These are phyloP conservation scores for Ogataea ganodermae DNA, from an alignment of 805 yeast species.

Conservation along the genomic window DNA sequence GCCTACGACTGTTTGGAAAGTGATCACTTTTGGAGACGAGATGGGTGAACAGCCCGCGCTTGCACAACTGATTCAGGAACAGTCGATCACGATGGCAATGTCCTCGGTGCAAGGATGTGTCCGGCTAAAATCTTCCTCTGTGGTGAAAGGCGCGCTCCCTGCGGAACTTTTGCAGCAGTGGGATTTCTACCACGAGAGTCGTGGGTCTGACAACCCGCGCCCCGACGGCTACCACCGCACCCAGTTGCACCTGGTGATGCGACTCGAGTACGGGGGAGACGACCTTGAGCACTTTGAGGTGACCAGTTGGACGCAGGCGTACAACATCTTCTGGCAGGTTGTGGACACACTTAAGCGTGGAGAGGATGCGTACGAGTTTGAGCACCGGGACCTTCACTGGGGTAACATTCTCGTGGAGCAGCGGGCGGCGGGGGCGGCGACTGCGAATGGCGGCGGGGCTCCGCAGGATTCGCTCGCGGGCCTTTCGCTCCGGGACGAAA, in stretches of 20 bases:
- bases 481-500: constrained; percentile 14
- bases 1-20: constrained; percentile 43
- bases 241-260: constrained; percentile 40
- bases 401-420: constrained; percentile 54
- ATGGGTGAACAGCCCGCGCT: constrained; percentile 43
- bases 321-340: constrained; percentile 54
- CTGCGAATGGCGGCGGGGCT: constrained; percentile 3
- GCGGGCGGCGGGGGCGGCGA: constrained; percentile 24
- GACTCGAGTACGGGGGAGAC: constrained; percentile 43
- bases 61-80: constrained; percentile 47
- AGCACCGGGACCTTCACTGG: constrained; percentile 72
- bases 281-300: constrained; percentile 47
- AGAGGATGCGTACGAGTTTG: constrained; percentile 56
- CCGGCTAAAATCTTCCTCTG: constrained; percentile 42
- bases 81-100: constrained; percentile 44
- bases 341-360: constrained; percentile 50
- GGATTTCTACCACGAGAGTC: constrained; percentile 39
- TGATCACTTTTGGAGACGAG: constrained; percentile 54
- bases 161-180: constrained; percentile 42
- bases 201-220: constrained; percentile 33
- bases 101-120: constrained; percentile 46
- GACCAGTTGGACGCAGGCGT: constrained; percentile 40
- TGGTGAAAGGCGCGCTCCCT: constrained; percentile 51
- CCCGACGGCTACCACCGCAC: constrained; percentile 39
- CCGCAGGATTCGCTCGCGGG: constrained; percentile 17